phyloP scores from a whole-genome alignment of 176 grass and related monocot genomes.

The Aegilops tauschii region DNA sequence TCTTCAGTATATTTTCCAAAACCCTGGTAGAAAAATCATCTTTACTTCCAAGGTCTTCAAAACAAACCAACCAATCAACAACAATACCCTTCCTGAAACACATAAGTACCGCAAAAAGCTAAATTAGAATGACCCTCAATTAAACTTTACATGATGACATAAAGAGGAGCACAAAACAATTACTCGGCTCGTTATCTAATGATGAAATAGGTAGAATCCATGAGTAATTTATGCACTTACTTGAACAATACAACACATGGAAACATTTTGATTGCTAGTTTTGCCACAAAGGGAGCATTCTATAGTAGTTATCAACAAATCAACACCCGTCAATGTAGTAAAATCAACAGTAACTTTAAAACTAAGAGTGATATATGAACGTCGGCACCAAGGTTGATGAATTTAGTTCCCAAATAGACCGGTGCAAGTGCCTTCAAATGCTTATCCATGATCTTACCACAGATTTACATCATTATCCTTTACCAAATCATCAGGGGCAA shows the following conservation, averaged over 20 bases:
- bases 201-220: not conserved
- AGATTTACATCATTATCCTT: not conserved
- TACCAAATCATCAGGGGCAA: not conserved
- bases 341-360: slow-evolving; percentile 13
- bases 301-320: slow-evolving; percentile 36
- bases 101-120: not conserved
- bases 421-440: slow-evolving; percentile 80
- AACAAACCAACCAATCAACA: slow-evolving; percentile 62
- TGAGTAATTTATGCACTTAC: slow-evolving; percentile 42
- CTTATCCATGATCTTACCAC: slow-evolving; percentile 94
- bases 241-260: slow-evolving; percentile 84
- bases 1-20: slow-evolving; percentile 78
- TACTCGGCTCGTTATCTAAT: not conserved
- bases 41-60: slow-evolving; percentile 76
- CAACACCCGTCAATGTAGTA: not conserved
- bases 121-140: not conserved
- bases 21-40: slow-evolving; percentile 78
- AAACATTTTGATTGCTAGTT: slow-evolving; percentile 77
- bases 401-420: slow-evolving; percentile 73
- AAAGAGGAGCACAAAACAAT: not conserved
- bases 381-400: slow-evolving; percentile 88
- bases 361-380: slow-evolving; percentile 35
- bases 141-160: not conserved
- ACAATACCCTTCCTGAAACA: slow-evolving; percentile 77
- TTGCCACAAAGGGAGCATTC: slow-evolving; percentile 90